These are phyloP conservation scores for Fusarium dlaminii DNA, from an alignment of 2,329 filamentous ascomycete species.

Conservation along the genomic window DNA sequence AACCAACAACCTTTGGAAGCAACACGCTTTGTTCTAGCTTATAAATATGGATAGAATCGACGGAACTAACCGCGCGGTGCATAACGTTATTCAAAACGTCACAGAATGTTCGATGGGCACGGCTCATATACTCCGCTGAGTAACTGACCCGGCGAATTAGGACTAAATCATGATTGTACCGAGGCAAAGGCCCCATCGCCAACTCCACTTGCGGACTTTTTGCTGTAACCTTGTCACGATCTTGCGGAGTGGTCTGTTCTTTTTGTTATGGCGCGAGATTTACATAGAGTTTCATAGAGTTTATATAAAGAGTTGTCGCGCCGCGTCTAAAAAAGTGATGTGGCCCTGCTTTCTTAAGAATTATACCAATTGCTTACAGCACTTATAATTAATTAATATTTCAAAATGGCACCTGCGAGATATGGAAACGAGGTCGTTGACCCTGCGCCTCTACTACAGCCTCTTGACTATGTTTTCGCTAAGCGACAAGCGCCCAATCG, in stretches of 20 bases:
- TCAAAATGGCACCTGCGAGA: conserved; percentile 14
- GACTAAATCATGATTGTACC: conserved; percentile 9
- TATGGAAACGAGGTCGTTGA: conserved; percentile 19
- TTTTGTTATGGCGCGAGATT: not conserved
- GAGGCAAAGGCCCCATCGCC: conserved; percentile 1
- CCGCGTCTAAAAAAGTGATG: not conserved
- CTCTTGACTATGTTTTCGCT: conserved; percentile 22
- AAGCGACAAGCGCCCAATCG: conserved; percentile 21
- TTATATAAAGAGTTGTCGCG: not conserved
- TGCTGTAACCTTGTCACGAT: not conserved
- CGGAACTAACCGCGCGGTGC: not conserved
- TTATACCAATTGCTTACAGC: fast-evolving
- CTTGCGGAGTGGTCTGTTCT: not conserved
- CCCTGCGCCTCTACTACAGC: conserved; percentile 17
- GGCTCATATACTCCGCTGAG: not conserved
- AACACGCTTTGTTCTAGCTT: not conserved
- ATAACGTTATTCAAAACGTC: not conserved
- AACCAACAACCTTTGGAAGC: not conserved
- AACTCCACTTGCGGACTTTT: not conserved
- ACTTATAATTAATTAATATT: not conserved
- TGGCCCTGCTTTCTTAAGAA: not conserved
- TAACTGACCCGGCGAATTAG: not conserved
- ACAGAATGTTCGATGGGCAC: not conserved
- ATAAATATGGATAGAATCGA: not conserved
- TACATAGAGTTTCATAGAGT: not conserved